Evolutionary conservation across 352 stramenopile species (phyloP), one percentile per base, ranked within the genome.

Genomic region (Phytopythium mirpurense): DNA sequence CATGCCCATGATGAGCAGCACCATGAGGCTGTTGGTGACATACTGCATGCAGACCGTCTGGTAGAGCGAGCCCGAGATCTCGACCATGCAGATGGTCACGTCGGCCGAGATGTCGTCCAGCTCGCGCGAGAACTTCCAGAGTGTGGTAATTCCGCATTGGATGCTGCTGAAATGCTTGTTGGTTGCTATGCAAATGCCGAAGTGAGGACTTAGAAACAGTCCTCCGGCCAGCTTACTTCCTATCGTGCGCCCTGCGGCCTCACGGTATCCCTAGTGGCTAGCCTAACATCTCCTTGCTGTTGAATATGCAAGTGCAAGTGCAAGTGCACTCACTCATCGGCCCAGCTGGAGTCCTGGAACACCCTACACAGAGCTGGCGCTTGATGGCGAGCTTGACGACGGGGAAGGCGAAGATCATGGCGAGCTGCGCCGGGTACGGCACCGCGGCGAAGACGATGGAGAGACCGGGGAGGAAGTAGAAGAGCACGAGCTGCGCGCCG

Each of bases 1-100:
- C n/a, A n/a, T 37, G 11, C 12, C 46, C 45, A 61, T 51, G 19
- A 65, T 26, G 10, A 65, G 24, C 12, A 51, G 1, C 15, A 43
- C 53, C 40, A 61, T 65, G 15, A 56, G n/a, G 0, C 34, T 45
- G 15, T 6, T 59, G 24, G 51, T 32, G 21, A 65, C 59, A 47
- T 60, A 59, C 43, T 68, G 55, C 56, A 68, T 51, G 24, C 44
- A 68, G n/a, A 60, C 47, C 5, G 54, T 70, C 51, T 67, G 50
- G 31, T 64, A 70, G n/a, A 70, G 59, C 37, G 63, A 63, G 4
- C 62, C 46, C 0, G 54, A 62, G 45, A 70, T 66, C 41, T 70
- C 58, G 19, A 61, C 51, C 49, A 65, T 57, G 54, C 58, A 69
- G 21, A 70, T 50, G 0, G 54, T 67, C 35, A 67, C 59, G 29